Evolutionary conservation across 176 grass and related monocot species (phyloP), one percentile per base, ranked within the genome.

Genomic region (Pontederia crassipes): DNA sequence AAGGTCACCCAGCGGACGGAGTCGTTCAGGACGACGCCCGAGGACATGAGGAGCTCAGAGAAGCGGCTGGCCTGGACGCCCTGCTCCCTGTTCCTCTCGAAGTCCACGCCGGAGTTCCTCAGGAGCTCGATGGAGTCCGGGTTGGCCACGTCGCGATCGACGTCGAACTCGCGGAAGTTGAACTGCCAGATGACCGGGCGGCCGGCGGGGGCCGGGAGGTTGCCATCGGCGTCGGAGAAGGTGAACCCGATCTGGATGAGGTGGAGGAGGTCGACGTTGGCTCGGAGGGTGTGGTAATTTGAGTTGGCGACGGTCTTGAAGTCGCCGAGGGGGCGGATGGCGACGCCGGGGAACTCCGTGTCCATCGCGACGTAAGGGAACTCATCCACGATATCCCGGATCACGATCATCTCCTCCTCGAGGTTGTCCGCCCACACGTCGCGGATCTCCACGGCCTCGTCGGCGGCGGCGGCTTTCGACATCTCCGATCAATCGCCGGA

Each of bases 181-280:
- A 58, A 58, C 56, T 58, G 56, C 56, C 56, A 58, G 56, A 28
- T 26, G 56, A 54, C 2, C 2, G 55, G 55, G n/a, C 55, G 55
- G 55, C 55, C 55, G 18, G 55, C 8, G 55, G 12, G 17, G 55
- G 55, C 17, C 12, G 58, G 24, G 58, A 62, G 59, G 8, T 46
- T 4, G 0, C 59, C 59, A 2, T 26, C 59, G 2, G 8, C 59
- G 14, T 62, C 27, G 59, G 59, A 46, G 13, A 62, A 62, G 32
- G 59, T 62, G 12, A 62, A 40, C 8, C 59, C 59, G 8, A 62
- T 28, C 15, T 62, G 59, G 59, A 62, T 62, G 32, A 62, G 59
- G 59, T 62, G 59, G 12, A 62, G 59, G 35, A 62, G 59, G 59
- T 62, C 59, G 32, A 62, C 59, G 59, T 62, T 62, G 13, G 59